Percentiles rank a stretch among this genome's conserved stretches.
Evolutionary conservation across 1,284 basidiomycete genomes (phyloP).

Genomic region (Cutaneotrichosporon cyanovorans): DNA sequence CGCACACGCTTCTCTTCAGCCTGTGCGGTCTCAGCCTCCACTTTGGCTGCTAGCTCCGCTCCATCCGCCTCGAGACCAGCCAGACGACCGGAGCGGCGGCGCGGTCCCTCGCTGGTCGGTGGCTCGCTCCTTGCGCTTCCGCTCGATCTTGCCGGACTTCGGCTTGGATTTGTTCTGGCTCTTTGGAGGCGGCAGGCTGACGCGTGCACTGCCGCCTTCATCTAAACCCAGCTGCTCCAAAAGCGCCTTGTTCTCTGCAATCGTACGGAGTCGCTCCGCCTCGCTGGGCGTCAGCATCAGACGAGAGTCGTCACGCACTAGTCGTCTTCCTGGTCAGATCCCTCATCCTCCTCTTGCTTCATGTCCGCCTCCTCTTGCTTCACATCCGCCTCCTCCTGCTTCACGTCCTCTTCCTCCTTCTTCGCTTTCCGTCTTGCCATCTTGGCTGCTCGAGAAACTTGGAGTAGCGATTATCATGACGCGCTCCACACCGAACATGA

Average conservation of each 20-base stretch:
- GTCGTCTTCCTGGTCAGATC: too few relatives aligned
- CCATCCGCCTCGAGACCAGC: slow-evolving; percentile 37
- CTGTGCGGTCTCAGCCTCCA: slow-evolving; percentile 29
- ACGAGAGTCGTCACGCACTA: neutral
- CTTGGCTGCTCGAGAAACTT: too few relatives aligned
- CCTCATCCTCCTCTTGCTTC: too few relatives aligned
- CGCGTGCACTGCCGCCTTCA: slow-evolving; percentile 22
- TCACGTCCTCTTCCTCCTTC: too few relatives aligned
- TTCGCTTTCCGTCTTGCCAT: too few relatives aligned
- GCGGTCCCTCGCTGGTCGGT: slow-evolving; percentile 21
- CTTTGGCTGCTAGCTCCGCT: slow-evolving; percentile 24
- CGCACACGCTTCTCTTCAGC: slow-evolving; percentile 28
- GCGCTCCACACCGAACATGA: too few relatives aligned
- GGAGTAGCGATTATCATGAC: too few relatives aligned
- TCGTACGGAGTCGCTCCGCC: slow-evolving; percentile 43
- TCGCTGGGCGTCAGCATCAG: slow-evolving; percentile 28
- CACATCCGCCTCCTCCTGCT: too few relatives aligned
- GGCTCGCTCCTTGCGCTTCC: slow-evolving; percentile 5
- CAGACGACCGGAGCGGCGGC: slow-evolving; percentile 32
- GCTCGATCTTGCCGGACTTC: slow-evolving; percentile 4
- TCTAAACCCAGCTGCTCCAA: slow-evolving; percentile 45
- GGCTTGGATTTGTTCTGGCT: slow-evolving; percentile 6
- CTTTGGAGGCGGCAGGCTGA: slow-evolving; percentile 14
- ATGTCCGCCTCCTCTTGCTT: too few relatives aligned
- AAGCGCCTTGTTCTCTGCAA: slow-evolving; percentile 44